Percentiles rank a stretch among this genome's conserved stretches.
phyloP scores from a whole-genome alignment of 192 early-diverging fungal genomes.

The Entomortierella lignicola region DNA sequence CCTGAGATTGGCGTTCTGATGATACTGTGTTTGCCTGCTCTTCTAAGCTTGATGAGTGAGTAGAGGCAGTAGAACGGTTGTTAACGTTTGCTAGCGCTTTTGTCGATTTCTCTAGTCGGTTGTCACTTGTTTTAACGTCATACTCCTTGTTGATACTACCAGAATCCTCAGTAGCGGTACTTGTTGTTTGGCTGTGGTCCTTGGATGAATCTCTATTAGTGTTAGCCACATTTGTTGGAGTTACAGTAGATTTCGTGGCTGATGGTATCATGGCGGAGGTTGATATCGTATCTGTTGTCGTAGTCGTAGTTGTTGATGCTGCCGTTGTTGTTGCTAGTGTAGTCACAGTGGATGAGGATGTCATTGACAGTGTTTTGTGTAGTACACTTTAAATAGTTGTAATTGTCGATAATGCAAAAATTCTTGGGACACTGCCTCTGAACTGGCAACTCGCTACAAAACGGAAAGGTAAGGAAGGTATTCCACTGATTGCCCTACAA shows the following conservation, averaged over 20 bases:
- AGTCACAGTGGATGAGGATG: slow-evolving; percentile 11
- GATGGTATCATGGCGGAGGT: not conserved
- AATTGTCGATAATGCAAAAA: not conserved
- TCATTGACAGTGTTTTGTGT: slow-evolving; percentile 14
- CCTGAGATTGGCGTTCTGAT: not conserved
- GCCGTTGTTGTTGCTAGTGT: slow-evolving; percentile 11
- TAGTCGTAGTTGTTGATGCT: slow-evolving; percentile 15
- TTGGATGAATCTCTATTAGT: not conserved
- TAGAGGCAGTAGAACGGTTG: not conserved
- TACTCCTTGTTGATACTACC: not conserved
- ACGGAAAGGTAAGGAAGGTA: not conserved
- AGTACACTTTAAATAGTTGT: not conserved
- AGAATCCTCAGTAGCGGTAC: not conserved
- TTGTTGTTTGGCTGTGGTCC: not conserved
- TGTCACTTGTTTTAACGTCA: not conserved
- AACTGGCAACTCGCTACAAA: not conserved
- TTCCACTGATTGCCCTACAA: not conserved
- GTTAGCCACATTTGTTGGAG: not conserved
- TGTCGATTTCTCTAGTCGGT: not conserved
- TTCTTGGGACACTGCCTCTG: not conserved
- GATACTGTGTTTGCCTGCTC: not conserved
- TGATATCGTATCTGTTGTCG: not conserved
- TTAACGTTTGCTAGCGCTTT: not conserved
- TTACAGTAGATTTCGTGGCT: not conserved
- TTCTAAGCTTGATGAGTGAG: not conserved